Conservation (phyloP, 805 yeast species). For the Saccharomyces paradoxus region DNA sequence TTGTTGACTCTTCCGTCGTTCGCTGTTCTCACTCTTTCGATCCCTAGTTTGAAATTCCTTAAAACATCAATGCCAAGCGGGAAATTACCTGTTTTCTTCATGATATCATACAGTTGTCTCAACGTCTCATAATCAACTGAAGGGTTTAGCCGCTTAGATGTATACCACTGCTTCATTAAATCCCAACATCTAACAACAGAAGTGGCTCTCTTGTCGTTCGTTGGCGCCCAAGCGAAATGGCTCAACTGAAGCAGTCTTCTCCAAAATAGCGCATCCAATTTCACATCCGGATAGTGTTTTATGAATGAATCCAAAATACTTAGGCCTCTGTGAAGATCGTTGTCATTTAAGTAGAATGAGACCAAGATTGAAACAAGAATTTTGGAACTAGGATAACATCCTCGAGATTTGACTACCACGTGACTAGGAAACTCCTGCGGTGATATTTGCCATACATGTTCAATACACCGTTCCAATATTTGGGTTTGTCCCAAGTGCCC, state of each 20-base stretch:
- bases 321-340: conserved; percentile 10
- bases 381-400: conserved; percentile 12
- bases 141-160: conserved; percentile 1
- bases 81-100: conserved; percentile 13
- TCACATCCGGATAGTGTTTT: conserved; percentile 14
- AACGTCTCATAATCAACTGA: conserved; percentile 15
- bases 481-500: conserved; percentile 16
- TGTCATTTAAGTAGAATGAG: conserved; percentile 13
- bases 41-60: not conserved
- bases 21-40: not conserved
- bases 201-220: conserved; percentile 11
- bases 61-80: conserved; percentile 14
- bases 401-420: not conserved
- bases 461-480: conserved; percentile 13
- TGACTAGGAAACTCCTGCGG: not conserved
- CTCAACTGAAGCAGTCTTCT: conserved; percentile 18
- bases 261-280: conserved; percentile 22
- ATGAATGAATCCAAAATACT: conserved; percentile 14
- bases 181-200: conserved; percentile 17
- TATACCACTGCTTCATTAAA: conserved; percentile 21
- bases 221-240: conserved; percentile 9
- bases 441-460: conserved; percentile 14
- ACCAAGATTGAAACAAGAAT: conserved; percentile 17
- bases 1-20: conserved; percentile 3
- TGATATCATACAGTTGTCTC: conserved; percentile 10